Conservation (phyloP, 805 yeast genomes). For the Monosporozyma aquatica region DNA sequence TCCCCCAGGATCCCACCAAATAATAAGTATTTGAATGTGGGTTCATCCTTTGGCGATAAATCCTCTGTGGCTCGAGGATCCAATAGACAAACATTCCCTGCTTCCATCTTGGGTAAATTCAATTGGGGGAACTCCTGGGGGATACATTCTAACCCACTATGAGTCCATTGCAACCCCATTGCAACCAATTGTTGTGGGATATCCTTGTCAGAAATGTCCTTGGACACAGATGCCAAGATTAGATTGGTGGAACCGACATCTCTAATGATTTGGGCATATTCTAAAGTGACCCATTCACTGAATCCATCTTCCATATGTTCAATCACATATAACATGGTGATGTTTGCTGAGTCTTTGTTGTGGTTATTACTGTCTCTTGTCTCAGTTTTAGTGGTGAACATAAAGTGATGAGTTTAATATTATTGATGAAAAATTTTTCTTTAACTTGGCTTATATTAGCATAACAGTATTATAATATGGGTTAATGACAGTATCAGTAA, state of each 20-base stretch:
- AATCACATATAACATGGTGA: constrained; percentile 75
- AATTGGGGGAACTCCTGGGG: constrained; percentile 25
- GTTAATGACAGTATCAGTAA: too few species aligned
- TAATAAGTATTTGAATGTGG: constrained; percentile 72
- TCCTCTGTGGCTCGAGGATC: constrained; percentile 83
- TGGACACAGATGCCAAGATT: constrained; percentile 67
- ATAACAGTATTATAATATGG: too few species aligned
- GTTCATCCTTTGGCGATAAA: constrained; percentile 58
- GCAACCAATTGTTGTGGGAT: constrained; percentile 54
- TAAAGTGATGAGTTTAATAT: not conserved
- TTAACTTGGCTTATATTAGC: too few species aligned
- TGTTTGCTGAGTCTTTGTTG: not conserved
- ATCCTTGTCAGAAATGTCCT: constrained; percentile 46
- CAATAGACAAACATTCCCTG: constrained; percentile 60
- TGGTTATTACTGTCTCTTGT: too few species aligned
- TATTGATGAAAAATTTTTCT: not conserved
- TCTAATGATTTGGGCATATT: constrained; percentile 69
- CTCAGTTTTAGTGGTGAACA: too few species aligned
- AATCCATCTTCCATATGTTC: constrained; percentile 98
- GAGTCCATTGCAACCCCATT: constrained; percentile 74
- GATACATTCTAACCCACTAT: constrained; percentile 51
- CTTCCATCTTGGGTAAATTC: constrained; percentile 37
- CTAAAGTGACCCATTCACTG: constrained; percentile 91
- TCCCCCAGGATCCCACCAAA: constrained; percentile 96
- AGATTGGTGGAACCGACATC: constrained; percentile 78